Conservation (phyloP, 1,139 yeast genomes). For the Zygosaccharomyces pseudobailii region DNA sequence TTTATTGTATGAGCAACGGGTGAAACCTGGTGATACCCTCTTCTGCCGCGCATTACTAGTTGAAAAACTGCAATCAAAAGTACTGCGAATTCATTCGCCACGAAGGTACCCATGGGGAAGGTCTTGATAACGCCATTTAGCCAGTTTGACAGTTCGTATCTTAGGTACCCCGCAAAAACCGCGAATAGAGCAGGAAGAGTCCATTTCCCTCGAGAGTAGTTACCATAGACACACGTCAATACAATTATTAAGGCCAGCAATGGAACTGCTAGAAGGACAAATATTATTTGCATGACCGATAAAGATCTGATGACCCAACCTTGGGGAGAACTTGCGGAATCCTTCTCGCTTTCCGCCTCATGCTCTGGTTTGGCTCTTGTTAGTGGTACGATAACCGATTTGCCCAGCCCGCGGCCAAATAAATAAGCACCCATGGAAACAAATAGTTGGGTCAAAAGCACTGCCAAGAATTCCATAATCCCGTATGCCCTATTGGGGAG, state of each 20-base stretch:
- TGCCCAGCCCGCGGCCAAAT: slow-evolving; percentile 13
- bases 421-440: slow-evolving; percentile 28
- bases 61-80: slow-evolving; percentile 51
- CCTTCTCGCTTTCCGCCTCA: background rate
- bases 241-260: slow-evolving; percentile 25
- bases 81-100: slow-evolving; percentile 61
- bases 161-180: slow-evolving; percentile 34
- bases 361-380: background rate
- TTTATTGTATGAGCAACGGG: slow-evolving; percentile 37
- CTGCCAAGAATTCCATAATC: slow-evolving; percentile 56
- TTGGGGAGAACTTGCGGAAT: background rate
- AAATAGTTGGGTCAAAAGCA: slow-evolving; percentile 35
- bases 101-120: slow-evolving; percentile 73
- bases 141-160: slow-evolving; percentile 51
- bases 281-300: slow-evolving; percentile 8
- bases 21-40: slow-evolving; percentile 9
- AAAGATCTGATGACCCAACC: slow-evolving; percentile 3
- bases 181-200: slow-evolving; percentile 32
- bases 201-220: slow-evolving; percentile 29
- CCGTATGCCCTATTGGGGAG: slow-evolving; percentile 75
- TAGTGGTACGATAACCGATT: slow-evolving; percentile 7
- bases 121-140: slow-evolving; percentile 40
- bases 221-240: slow-evolving; percentile 25
- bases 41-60: slow-evolving; percentile 47
- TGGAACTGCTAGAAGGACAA: slow-evolving; percentile 22